phyloP scores from a whole-genome alignment of 208 protist genomes.

The Tritrichomonas foetus region DNA sequence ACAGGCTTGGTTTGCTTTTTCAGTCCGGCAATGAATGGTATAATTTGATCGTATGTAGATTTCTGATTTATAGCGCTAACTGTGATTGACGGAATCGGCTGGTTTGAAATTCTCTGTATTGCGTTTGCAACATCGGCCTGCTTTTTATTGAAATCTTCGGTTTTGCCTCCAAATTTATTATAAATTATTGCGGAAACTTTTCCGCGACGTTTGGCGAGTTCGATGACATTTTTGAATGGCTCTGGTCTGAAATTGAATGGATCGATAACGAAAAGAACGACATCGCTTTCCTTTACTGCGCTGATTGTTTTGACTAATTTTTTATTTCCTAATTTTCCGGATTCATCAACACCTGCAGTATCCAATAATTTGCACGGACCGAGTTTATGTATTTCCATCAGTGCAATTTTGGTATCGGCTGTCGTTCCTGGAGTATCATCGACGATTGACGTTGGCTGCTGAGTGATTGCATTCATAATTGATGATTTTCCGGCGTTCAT shows the following conservation, averaged over 20 bases:
- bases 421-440: conserved; percentile 61
- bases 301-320: conserved; percentile 53
- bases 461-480: conserved; percentile 60
- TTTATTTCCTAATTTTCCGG: conserved; percentile 53
- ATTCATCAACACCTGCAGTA: conserved; percentile 60
- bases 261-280: conserved; percentile 55
- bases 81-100: not conserved
- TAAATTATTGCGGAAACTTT: not conserved
- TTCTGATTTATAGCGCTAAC: not conserved
- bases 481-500: conserved; percentile 64
- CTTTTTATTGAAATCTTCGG: not conserved
- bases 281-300: conserved; percentile 52
- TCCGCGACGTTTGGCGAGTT: conserved; percentile 14
- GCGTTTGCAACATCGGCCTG: no score
- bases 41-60: not conserved
- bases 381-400: conserved; percentile 61
- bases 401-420: conserved; percentile 59
- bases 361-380: conserved; percentile 61
- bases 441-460: conserved; percentile 60
- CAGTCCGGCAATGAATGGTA: not conserved
- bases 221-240: not conserved
- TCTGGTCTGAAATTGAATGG: not conserved
- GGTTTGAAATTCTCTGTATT: not conserved
- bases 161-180: not conserved
- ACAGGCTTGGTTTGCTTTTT: not conserved